These are phyloP conservation scores for Amborella trichopoda DNA, from an alignment of 164 flowering plant genomes.

Conservation along the genomic window DNA sequence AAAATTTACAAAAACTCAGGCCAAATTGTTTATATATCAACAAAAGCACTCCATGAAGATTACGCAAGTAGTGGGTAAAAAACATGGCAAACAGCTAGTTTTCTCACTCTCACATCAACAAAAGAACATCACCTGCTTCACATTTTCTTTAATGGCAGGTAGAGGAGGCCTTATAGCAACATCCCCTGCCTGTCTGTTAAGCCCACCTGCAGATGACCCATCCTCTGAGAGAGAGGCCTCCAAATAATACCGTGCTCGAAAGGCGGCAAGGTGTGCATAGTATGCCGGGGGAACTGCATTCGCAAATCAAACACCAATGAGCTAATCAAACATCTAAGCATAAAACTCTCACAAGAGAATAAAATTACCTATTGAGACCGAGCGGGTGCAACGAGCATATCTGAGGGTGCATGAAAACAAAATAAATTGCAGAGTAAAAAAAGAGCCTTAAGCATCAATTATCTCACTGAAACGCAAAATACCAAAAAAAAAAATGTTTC, in stretches of 20 bases:
- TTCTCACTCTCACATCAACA: too few species aligned
- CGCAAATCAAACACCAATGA: not conserved
- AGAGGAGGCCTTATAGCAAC: not conserved
- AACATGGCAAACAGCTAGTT: too few species aligned
- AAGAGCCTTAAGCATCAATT: not conserved
- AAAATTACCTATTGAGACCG: constrained; percentile 4
- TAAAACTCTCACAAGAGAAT: too few species aligned
- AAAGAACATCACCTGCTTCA: constrained; percentile 5
- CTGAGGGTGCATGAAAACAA: not conserved
- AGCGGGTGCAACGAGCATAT: constrained; percentile 3
- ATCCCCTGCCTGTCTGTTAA: not conserved
- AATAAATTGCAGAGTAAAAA: not conserved
- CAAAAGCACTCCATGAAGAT: too few species aligned
- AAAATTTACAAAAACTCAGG: too few species aligned
- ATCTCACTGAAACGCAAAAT: not conserved
- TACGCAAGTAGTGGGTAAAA: too few species aligned
- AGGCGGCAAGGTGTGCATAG: constrained; percentile 12
- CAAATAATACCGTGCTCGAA: constrained; percentile 10
- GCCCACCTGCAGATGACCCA: not conserved
- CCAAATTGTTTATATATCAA: too few species aligned
- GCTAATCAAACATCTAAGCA: too few species aligned
- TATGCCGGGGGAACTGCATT: constrained; percentile 11
- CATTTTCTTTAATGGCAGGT: constrained; percentile 3
- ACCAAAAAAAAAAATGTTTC: not conserved
- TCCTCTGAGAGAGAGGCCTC: constrained; percentile 3